Conservation (phyloP, 2,329 filamentous ascomycete genomes). For the Cordyceps pruinosa region DNA sequence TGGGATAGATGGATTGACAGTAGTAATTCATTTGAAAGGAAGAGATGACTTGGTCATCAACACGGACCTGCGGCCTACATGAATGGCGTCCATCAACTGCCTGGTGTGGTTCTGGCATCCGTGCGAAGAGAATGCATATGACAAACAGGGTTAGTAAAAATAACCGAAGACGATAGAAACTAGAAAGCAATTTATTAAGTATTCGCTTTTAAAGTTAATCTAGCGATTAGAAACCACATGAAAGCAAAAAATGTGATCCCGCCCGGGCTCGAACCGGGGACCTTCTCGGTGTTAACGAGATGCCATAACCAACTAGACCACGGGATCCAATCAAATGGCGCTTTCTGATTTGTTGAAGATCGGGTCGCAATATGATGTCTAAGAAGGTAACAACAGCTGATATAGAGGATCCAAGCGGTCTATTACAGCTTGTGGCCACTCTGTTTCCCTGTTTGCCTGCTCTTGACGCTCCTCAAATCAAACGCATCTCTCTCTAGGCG, state of each 20-base stretch:
- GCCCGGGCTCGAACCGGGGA: constrained; percentile 14
- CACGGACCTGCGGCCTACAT: constrained; percentile 33
- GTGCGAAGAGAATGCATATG: not conserved
- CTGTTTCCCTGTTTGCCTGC: not conserved
- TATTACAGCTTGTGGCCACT: not conserved
- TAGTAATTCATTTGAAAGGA: constrained; percentile 43
- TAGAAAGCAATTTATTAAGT: constrained; percentile 6
- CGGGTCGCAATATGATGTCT: not conserved
- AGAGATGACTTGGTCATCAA: constrained; percentile 47
- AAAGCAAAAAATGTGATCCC: constrained; percentile 11
- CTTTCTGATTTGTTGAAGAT: constrained; percentile 5
- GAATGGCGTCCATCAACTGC: not conserved
- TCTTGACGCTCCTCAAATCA: no score
- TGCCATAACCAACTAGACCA: constrained; percentile 15
- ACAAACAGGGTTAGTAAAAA: not conserved
- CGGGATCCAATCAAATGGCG: constrained; percentile 1
- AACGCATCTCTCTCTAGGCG: no score
- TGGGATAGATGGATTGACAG: constrained; percentile 42
- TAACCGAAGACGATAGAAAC: not conserved
- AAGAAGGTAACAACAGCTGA: no score
- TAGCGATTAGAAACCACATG: not conserved
- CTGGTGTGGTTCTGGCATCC: no score
- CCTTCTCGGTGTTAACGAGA: constrained; percentile 14
- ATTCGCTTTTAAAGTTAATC: not conserved
- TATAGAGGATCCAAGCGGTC: no score